Percentiles rank a stretch among this genome's conserved stretches.
Conservation (phyloP, 306 rosid genomes). For the Phaseolus lunatus region DNA sequence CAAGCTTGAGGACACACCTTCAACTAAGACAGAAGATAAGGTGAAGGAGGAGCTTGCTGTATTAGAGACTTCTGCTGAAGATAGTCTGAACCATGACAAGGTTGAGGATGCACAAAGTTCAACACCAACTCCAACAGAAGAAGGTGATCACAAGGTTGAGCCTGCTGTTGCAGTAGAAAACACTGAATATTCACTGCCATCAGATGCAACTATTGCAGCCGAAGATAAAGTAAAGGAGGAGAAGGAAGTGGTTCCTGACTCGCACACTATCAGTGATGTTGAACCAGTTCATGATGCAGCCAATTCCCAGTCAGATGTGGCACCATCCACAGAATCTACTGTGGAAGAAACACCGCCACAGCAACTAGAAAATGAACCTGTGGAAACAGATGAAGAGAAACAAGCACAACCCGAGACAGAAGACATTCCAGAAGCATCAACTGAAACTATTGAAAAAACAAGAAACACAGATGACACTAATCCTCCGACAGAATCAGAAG, state of each 20-base stretch:
- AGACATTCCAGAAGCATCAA: conserved; percentile 43
- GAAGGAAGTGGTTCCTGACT: conserved; percentile 46
- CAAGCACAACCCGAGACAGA: conserved; percentile 34
- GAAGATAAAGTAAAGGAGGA: conserved; percentile 39
- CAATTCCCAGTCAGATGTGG: conserved; percentile 31
- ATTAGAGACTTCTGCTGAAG: conserved; percentile 28
- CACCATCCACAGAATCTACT: conserved; percentile 20
- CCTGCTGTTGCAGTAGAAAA: conserved; percentile 41
- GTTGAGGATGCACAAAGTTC: conserved; percentile 38
- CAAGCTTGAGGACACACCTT: conserved; percentile 46
- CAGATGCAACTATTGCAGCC: conserved; percentile 34
- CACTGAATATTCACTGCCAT: conserved; percentile 39
- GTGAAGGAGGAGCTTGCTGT: conserved; percentile 40
- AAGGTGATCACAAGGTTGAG: conserved; percentile 29
- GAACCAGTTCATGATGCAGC: conserved; percentile 40
- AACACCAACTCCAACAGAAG: conserved; percentile 41
- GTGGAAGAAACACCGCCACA: conserved; percentile 46
- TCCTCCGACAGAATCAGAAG: conserved; percentile 37
- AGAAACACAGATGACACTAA: not conserved
- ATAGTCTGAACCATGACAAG: conserved; percentile 40
- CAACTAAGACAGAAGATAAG: conserved; percentile 41
- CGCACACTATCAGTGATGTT: conserved; percentile 28
- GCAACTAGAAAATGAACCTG: conserved; percentile 33
- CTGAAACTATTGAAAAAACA: conserved; percentile 36
- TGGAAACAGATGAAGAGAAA: conserved; percentile 47